Percentiles rank a stretch among this genome's conserved stretches.
phyloP scores from a whole-genome alignment of 306 rosid genomes.

The Geum urbanum region DNA sequence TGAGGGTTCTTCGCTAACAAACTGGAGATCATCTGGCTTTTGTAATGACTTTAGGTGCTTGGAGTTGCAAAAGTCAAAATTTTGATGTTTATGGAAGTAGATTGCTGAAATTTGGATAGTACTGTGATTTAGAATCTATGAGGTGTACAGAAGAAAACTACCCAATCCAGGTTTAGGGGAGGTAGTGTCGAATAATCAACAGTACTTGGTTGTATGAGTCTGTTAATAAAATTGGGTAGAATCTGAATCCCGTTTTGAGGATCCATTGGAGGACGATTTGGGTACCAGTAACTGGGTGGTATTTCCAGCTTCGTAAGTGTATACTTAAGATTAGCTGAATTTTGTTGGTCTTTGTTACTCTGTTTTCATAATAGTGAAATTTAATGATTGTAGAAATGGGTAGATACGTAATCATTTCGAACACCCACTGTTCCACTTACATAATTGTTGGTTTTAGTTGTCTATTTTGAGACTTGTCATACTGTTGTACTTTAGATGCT shows the following conservation, averaged over 20 bases:
- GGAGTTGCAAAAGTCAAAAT: background rate
- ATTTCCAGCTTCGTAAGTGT: background rate
- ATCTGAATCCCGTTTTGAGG: too few species aligned
- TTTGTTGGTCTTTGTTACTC: background rate
- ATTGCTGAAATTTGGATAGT: background rate
- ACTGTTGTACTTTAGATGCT: too few species aligned
- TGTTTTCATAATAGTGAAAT: background rate
- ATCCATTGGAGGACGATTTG: too few species aligned
- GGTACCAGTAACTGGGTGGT: background rate
- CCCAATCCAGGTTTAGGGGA: too few species aligned
- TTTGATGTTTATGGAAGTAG: background rate
- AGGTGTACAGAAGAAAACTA: background rate
- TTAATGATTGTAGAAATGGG: too few species aligned
- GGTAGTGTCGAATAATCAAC: too few species aligned
- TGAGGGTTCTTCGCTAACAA: too few species aligned
- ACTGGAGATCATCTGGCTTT: background rate
- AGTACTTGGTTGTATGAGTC: too few species aligned
- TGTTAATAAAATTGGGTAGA: too few species aligned
- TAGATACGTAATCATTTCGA: too few species aligned
- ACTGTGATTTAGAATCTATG: background rate
- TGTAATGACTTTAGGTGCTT: background rate
- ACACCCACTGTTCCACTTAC: too few species aligned
- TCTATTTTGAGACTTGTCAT: background rate
- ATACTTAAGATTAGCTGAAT: background rate
- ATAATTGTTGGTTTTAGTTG: background rate